phyloP scores from a whole-genome alignment of 129 eudicot genomes.

The Glebionis coronaria region DNA sequence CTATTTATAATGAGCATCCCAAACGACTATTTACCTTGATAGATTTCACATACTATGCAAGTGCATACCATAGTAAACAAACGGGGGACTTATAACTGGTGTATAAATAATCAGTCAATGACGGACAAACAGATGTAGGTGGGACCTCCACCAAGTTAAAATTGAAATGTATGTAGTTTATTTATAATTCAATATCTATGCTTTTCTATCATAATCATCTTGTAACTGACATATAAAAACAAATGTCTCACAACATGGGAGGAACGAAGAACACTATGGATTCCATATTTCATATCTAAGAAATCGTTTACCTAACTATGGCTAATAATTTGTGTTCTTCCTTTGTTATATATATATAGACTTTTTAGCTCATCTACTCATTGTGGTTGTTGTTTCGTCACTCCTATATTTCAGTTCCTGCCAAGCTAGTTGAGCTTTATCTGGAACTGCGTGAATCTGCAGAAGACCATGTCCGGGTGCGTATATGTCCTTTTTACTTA shows the following conservation, averaged over 20 bases:
- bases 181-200: neutral
- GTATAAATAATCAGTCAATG: neutral
- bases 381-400: conserved; percentile 9
- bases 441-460: conserved; percentile 64
- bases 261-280: neutral
- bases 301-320: neutral
- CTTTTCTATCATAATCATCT: neutral
- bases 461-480: conserved; percentile 82
- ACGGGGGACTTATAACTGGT: neutral
- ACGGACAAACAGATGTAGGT: neutral
- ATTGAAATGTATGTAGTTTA: neutral
- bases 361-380: conserved; percentile 3
- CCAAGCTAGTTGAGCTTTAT: conserved; percentile 65
- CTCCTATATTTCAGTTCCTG: conserved; percentile 54
- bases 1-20: neutral
- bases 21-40: conserved; percentile 4
- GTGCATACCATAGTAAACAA: neutral
- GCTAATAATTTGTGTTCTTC: conserved; percentile 8
- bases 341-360: no score
- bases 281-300: neutral
- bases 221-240: neutral
- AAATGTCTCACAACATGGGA: neutral
- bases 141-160: conserved; percentile 7
- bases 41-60: conserved; percentile 4
- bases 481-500: conserved; percentile 11